These are phyloP conservation scores for Camelina sativa DNA, from an alignment of 345 rosid species.

Conservation along the genomic window DNA sequence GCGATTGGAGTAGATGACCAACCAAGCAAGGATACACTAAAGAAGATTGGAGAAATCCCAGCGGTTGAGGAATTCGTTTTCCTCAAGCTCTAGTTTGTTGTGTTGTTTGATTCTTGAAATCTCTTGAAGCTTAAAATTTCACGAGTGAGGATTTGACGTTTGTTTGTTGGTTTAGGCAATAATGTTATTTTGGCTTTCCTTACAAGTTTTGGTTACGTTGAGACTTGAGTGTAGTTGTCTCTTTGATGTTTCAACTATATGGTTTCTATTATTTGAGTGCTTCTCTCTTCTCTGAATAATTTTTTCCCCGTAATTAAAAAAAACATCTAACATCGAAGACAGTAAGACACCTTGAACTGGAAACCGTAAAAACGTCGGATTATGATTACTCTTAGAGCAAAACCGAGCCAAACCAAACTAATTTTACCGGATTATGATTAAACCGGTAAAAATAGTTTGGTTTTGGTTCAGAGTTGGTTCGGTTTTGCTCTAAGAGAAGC, in stretches of 20 bases:
- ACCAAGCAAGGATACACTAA: constrained; percentile 61
- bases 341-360: background rate
- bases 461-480: too few relatives aligned
- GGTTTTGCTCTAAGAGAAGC: background rate
- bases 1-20: constrained; percentile 91
- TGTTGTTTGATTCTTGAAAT: constrained; percentile 18
- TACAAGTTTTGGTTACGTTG: constrained; percentile 36
- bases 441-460: too few relatives aligned
- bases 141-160: constrained; percentile 13
- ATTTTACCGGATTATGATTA: too few relatives aligned
- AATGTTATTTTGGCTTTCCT: constrained; percentile 25
- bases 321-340: background rate
- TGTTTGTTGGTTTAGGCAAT: constrained; percentile 38
- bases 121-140: constrained; percentile 6
- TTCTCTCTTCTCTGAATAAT: constrained; percentile 4
- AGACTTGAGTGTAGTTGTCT: constrained; percentile 26
- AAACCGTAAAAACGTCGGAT: background rate
- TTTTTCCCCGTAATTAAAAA: background rate
- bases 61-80: constrained; percentile 83
- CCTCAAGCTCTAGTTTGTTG: constrained; percentile 64
- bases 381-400: too few relatives aligned
- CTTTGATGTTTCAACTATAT: constrained; percentile 28
- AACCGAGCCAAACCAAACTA: too few relatives aligned
- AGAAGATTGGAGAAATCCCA: constrained; percentile 75
- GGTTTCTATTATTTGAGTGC: constrained; percentile 1